A percentile compares a stretch with the other conserved stretches of the same genome.
Evolutionary conservation across 805 yeast genomes (phyloP).

Genomic region (Saturnispora kantuleensis): DNA sequence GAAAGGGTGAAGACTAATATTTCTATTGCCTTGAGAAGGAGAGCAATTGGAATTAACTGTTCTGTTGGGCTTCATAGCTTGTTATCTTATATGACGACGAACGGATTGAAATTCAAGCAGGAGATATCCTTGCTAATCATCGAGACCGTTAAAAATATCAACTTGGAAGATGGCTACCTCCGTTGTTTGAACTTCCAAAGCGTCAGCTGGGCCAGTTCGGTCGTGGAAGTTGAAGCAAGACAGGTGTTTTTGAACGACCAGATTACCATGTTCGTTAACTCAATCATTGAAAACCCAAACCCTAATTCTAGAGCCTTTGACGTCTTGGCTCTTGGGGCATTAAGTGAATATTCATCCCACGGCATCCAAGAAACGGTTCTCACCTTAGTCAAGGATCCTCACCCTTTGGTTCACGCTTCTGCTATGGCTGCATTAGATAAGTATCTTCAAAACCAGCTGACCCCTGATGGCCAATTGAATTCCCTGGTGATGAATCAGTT

Average conservation of each 20-base stretch:
- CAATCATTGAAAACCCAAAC: slow-evolving; percentile 53
- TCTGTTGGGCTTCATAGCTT: slow-evolving; percentile 55
- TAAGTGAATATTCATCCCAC: slow-evolving; percentile 20
- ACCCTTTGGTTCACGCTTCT: slow-evolving; percentile 74
- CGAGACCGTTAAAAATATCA: slow-evolving; percentile 22
- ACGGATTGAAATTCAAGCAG: slow-evolving; percentile 16
- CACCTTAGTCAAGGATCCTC: slow-evolving; percentile 66
- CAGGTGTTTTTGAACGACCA: slow-evolving; percentile 25
- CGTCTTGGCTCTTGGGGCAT: slow-evolving; percentile 33
- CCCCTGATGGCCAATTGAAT: slow-evolving; percentile 25
- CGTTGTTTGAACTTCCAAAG: slow-evolving; percentile 25
- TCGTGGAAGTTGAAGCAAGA: slow-evolving; percentile 15
- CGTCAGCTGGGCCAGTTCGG: slow-evolving; percentile 23
- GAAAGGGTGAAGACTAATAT: slow-evolving; percentile 8
- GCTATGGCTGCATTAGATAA: slow-evolving; percentile 50
- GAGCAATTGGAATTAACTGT: slow-evolving; percentile 51
- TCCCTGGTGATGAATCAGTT: slow-evolving; percentile 34
- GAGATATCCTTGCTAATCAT: slow-evolving; percentile 19
- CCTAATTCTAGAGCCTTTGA: slow-evolving; percentile 58
- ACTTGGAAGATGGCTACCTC: slow-evolving; percentile 16
- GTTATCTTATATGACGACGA: slow-evolving; percentile 22
- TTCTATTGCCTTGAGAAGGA: slow-evolving; percentile 19
- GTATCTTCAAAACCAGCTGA: slow-evolving; percentile 32
- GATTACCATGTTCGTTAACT: slow-evolving; percentile 47
- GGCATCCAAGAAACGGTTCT: slow-evolving; percentile 43